Conservation (phyloP, 495 filamentous ascomycete genomes). For the Penicillium waksmanii region DNA sequence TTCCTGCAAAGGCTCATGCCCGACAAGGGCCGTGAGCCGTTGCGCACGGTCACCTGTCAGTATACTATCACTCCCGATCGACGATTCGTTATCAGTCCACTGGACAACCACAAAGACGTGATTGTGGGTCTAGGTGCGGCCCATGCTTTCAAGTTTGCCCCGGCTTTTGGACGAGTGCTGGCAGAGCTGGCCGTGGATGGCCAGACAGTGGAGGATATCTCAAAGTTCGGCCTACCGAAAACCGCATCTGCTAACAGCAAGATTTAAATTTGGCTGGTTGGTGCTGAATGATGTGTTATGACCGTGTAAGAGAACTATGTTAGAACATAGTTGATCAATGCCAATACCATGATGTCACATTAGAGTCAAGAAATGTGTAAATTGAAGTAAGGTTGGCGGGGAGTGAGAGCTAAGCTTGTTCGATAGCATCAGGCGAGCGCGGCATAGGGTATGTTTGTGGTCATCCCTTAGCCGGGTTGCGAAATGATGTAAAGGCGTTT, state of each 20-base stretch:
- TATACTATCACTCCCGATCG: conserved; percentile 36
- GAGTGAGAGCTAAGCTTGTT: neutral
- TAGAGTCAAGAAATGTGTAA: neutral
- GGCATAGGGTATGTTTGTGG: neutral
- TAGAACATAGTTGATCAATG: neutral
- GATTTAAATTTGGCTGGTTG: conserved; percentile 6
- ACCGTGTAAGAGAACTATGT: neutral
- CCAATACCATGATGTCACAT: conserved; percentile 4
- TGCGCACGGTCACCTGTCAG: conserved; percentile 35
- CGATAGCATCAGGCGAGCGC: neutral
- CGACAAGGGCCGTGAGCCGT: conserved; percentile 27
- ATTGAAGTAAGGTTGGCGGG: neutral
- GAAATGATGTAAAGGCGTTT: neutral
- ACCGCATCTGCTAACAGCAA: conserved; percentile 12
- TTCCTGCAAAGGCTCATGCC: conserved; percentile 30
- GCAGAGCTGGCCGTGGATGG: conserved; percentile 37
- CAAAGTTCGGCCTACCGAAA: conserved; percentile 27
- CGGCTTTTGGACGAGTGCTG: conserved; percentile 33
- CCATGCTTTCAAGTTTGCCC: conserved; percentile 39
- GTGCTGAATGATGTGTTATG: neutral
- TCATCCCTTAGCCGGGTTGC: neutral
- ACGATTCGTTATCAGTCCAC: conserved; percentile 32
- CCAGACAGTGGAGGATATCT: conserved; percentile 33
- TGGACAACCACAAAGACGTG: conserved; percentile 28
- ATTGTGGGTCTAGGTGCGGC: conserved; percentile 35